phyloP scores from a whole-genome alignment of 306 rosid species.

The Bauhinia variegata region DNA sequence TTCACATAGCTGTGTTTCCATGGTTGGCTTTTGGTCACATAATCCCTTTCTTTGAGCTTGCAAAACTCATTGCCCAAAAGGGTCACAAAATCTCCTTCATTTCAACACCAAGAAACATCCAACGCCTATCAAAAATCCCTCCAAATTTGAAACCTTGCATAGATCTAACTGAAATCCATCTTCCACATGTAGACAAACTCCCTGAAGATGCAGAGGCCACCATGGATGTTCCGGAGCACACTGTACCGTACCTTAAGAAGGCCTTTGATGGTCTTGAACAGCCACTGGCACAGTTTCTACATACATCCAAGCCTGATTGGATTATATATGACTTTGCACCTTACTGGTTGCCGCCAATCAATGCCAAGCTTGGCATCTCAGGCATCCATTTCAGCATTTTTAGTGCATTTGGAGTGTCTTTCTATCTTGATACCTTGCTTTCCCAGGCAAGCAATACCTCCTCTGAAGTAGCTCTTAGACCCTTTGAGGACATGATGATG shows the following conservation, averaged over 20 bases:
- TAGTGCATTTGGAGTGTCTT: neutral
- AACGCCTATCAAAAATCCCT: constrained; percentile 45
- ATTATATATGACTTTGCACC: constrained; percentile 18
- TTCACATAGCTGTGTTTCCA: constrained; percentile 51
- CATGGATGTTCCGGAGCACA: constrained; percentile 8
- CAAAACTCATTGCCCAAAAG: constrained; percentile 48
- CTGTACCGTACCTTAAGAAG: constrained; percentile 20
- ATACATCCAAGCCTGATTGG: constrained; percentile 15
- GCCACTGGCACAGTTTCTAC: constrained; percentile 13
- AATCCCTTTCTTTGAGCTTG: constrained; percentile 45
- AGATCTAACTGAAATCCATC: constrained; percentile 23
- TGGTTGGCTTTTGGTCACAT: constrained; percentile 60
- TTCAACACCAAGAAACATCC: constrained; percentile 53
- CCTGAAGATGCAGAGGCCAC: constrained; percentile 13
- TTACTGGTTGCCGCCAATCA: constrained; percentile 10
- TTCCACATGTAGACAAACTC: constrained; percentile 31
- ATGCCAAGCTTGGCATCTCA: constrained; percentile 9
- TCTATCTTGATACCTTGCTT: no score
- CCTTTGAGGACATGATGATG: constrained; percentile 18
- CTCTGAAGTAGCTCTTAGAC: constrained; percentile 1
- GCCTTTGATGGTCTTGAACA: constrained; percentile 38
- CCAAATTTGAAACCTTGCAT: constrained; percentile 24
- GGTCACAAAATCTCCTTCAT: constrained; percentile 51
- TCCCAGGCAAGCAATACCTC: neutral
- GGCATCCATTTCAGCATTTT: neutral